Base-by-base conservation (phyloP, 2,329 filamentous ascomycete species). In the Colletotrichum chrysophilum region DNA sequence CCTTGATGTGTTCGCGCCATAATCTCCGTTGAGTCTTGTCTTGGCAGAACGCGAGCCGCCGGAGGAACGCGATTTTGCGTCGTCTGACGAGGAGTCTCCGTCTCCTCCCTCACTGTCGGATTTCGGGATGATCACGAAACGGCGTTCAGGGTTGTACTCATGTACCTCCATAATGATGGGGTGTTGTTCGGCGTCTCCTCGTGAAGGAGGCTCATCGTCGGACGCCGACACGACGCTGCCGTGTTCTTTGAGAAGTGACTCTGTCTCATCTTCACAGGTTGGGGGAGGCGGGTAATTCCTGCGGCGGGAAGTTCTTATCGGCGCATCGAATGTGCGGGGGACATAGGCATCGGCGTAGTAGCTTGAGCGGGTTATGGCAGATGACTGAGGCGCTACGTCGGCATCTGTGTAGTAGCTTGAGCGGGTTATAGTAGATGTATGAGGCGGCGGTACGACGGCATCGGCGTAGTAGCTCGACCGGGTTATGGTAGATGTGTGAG, bases 231-330 rank as follows among this genome's bases (percentile, higher is more conserved):
- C 78, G 48, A 62, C 52, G 58, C 82, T 80, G 30, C 87, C 87
- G 79, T 90, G 84, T 81, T 96, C 94, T 81, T 88, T 91, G 7
- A 89, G 89, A 48, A 95, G 83, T 9, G 93, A 91, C 16, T 86
- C 88, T 18, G 82, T 85, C 82, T 95, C 94, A 81, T 96, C 94
- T 82, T 96, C 94, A 64, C 93, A 93, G 43, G 84, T 92, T 5
- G 94, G 93, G 21, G 88, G 87, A 2, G 93, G 93, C 7, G 93
- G 92, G 81, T 87, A 88, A 76, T 82, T 80, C 70, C 77, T 83
- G 58, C 80, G 75, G 18, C 73, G 75, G 62, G 52, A 52, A 38
- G 52, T 38, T 30, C 66, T 75, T n/a, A 26, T 14, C 66, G 32
- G 80, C 78, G 74, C 79, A 78, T 56, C 77, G 60, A 76, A 48